Evolutionary conservation across 2,329 filamentous ascomycete species (phyloP), one percentile per base, ranked within the genome.

Genomic region (Akanthomyces muscarius): DNA sequence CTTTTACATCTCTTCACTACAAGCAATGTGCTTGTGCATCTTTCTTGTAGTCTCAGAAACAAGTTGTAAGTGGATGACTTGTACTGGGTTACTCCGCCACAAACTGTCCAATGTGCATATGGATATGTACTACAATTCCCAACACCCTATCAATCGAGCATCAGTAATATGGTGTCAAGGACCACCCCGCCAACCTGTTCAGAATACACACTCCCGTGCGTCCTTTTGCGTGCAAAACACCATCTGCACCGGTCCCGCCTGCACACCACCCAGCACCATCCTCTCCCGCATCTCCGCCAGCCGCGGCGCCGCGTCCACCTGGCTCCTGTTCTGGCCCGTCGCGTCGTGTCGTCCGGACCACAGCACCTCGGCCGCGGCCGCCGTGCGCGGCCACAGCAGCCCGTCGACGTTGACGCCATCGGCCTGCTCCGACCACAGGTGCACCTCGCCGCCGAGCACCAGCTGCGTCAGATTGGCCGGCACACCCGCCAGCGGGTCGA

Each of bases 381-480:
- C 84, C 2, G 85, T 86, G 6, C 91, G 82, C 8, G 92, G 91
- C 92, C 91, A 96, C 13, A 94, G 76, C 74, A 90, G 85, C 36
- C 78, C 78, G 76, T 96, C 91, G 13, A 96, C 73, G 71, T 88
- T 92, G 21, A 86, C 77, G 3, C 85, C 76, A 74, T 97, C 92
- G 65, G 83, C 81, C 23, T 88, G 88, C 78, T 96, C 92, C 66
- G 83, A 84, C 91, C 91, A 97, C 64, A 92, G 84, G 63, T 90
- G 89, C 16, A 89, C 86, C 77, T 96, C 92, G 30, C 91, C 92
- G 48, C 92, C 92, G 13, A 94, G 74, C 2, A 96, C 88, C 11
- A 91, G 82, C 70, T 88, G 80, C 36, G 85, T 83, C 52, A 86
- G 74, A 30, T 86, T 80, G 13, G 75, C 76, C 0, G 88, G 83